Evolutionary conservation across 768 basidiomycete species (phyloP).

Genomic region (Termitomyces sp.): DNA sequence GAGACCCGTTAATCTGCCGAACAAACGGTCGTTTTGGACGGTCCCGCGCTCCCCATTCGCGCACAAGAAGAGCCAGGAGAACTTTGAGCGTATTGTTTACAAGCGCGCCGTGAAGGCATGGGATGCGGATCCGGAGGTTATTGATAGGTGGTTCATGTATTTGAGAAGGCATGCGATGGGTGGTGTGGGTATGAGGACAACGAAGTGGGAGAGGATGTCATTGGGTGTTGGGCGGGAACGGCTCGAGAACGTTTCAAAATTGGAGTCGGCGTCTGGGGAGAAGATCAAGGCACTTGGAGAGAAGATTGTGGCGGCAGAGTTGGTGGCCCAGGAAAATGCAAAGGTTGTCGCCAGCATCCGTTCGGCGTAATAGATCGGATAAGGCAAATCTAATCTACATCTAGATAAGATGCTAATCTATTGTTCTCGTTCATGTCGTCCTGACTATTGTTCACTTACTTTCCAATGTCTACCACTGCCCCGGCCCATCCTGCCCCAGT

Average conservation of each 20-base stretch:
- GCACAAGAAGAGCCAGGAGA: slow-evolving; percentile 94
- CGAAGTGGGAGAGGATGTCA: slow-evolving; percentile 70
- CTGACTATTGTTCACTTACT: slow-evolving; percentile 10
- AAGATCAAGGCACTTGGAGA: slow-evolving; percentile 29
- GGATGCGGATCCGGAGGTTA: slow-evolving; percentile 78
- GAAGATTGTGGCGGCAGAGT: slow-evolving; percentile 30
- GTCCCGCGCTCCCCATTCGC: slow-evolving; percentile 84
- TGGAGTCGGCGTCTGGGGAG: slow-evolving; percentile 22
- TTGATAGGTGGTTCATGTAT: slow-evolving; percentile 81
- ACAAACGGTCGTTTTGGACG: slow-evolving; percentile 78
- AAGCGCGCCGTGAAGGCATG: slow-evolving; percentile 88
- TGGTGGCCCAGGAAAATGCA: slow-evolving; percentile 8
- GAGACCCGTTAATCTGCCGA: slow-evolving; percentile 64
- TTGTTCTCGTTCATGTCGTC: slow-evolving; percentile 3
- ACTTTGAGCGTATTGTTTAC: slow-evolving; percentile 84
- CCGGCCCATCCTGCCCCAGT: slow-evolving; percentile 34
- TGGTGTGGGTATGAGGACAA: slow-evolving; percentile 85
- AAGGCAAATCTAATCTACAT: not conserved
- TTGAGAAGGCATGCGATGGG: slow-evolving; percentile 71
- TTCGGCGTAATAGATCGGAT: not conserved
- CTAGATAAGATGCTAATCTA: slow-evolving; percentile 11
- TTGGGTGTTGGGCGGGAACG: slow-evolving; percentile 41
- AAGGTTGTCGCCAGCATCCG: not conserved
- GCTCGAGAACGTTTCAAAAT: slow-evolving; percentile 23
- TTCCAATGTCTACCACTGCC: slow-evolving; percentile 16